Conservation (phyloP, 2,329 filamentous ascomycete species). For the Blastomyces gilchristii region DNA sequence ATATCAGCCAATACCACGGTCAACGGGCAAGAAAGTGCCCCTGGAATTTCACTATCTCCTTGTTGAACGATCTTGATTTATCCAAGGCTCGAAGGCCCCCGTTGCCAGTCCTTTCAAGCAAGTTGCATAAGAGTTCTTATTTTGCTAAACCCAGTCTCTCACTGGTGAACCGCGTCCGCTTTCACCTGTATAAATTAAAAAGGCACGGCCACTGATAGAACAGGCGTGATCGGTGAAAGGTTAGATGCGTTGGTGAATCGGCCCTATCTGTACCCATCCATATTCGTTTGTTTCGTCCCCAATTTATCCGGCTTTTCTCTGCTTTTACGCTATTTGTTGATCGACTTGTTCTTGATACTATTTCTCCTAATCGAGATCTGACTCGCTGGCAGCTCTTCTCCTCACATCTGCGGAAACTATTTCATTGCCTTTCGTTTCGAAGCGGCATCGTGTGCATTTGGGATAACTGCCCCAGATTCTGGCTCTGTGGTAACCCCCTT, state of each 20-base stretch:
- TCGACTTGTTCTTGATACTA: background rate
- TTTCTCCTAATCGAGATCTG: background rate
- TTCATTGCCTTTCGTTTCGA: background rate
- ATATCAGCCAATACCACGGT: background rate
- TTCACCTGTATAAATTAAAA: background rate
- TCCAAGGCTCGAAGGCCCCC: background rate
- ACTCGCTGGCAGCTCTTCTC: background rate
- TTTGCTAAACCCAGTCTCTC: background rate
- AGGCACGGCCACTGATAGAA: background rate
- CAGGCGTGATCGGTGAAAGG: background rate
- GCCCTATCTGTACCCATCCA: background rate
- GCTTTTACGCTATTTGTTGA: background rate
- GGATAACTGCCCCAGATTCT: background rate
- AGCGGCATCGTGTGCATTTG: background rate
- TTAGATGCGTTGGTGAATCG: background rate
- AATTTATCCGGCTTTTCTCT: background rate
- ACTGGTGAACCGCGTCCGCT: background rate
- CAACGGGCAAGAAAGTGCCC: background rate
- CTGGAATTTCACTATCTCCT: background rate
- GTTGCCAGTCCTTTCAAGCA: background rate
- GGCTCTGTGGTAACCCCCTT: background rate
- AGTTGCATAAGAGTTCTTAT: background rate
- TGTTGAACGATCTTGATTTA: background rate
- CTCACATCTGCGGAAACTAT: background rate
- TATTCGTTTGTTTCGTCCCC: background rate